Evolutionary conservation across 306 rosid genomes (phyloP).

Genomic region (Pachyrhizus erosus): DNA sequence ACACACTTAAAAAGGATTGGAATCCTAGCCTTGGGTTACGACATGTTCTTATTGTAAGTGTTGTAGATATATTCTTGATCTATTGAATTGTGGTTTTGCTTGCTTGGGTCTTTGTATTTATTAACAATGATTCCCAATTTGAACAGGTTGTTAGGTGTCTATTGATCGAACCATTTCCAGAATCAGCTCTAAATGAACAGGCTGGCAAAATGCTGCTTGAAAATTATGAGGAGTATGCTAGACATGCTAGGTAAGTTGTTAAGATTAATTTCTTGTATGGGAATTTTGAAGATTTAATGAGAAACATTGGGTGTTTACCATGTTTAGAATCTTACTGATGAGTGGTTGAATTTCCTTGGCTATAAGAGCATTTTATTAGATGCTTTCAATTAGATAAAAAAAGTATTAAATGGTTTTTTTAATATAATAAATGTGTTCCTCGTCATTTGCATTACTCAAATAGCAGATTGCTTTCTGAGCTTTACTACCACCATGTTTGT

Average conservation of each 20-base stretch:
- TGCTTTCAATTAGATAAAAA: not conserved
- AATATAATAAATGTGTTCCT: not conserved
- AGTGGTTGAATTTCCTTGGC: not conserved
- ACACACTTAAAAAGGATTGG: slow-evolving; percentile 97
- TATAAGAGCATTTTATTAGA: not conserved
- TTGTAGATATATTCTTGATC: not conserved
- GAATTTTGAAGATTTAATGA: slow-evolving; percentile 12
- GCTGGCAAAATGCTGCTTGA: slow-evolving; percentile 97
- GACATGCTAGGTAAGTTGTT: slow-evolving; percentile 92
- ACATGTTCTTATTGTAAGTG: slow-evolving; percentile 86
- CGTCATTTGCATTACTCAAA: not conserved
- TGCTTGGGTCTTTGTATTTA: slow-evolving; percentile 3
- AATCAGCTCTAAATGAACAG: slow-evolving; percentile 95
- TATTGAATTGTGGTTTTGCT: slow-evolving; percentile 26
- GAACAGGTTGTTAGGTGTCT: slow-evolving; percentile 95
- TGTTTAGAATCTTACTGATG: slow-evolving; percentile 9
- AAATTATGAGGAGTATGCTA: slow-evolving; percentile 94
- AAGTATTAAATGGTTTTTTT: not conserved
- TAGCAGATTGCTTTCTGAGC: not conserved
- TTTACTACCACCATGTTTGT: not conserved
- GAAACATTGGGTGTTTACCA: not conserved
- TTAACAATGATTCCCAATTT: slow-evolving; percentile 18
- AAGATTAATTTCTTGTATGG: slow-evolving; percentile 1
- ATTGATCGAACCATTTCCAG: slow-evolving; percentile 99
- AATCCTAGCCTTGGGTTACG: slow-evolving; percentile 94